phyloP scores from a whole-genome alignment of 2,329 filamentous ascomycete species.

The Nectriaceae sp. region DNA sequence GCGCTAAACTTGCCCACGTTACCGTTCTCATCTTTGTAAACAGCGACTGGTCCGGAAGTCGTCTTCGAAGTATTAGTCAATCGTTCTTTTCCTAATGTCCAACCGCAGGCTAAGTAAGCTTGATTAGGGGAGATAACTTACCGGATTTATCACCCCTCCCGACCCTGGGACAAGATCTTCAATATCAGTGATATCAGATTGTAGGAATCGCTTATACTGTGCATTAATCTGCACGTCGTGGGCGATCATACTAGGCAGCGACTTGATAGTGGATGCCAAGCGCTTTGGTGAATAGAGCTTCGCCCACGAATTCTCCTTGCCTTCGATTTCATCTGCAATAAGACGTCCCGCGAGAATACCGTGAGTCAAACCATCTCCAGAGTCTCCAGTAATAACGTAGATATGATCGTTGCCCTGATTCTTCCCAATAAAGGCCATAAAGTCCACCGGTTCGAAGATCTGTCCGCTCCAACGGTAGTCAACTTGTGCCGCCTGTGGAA shows the following conservation, averaged over 20 bases:
- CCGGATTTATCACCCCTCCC: conserved; percentile 55
- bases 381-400: conserved; percentile 58
- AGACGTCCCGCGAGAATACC: conserved; percentile 54
- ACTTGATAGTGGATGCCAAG: conserved; percentile 45
- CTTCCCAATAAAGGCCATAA: conserved; percentile 56
- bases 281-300: conserved; percentile 53
- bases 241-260: conserved; percentile 44
- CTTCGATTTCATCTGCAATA: conserved; percentile 55
- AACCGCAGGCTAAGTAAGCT: background rate
- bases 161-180: conserved; percentile 52
- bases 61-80: conserved; percentile 1
- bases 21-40: conserved; percentile 58
- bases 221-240: conserved; percentile 57
- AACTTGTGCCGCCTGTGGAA: conserved; percentile 47
- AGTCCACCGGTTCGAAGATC: conserved; percentile 56
- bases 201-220: conserved; percentile 56
- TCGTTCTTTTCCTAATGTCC: background rate
- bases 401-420: conserved; percentile 53
- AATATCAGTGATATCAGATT: conserved; percentile 57
- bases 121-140: background rate
- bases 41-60: conserved; percentile 48
- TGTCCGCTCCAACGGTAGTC: conserved; percentile 62
- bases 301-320: conserved; percentile 50
- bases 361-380: conserved; percentile 58
- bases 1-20: conserved; percentile 53